These are phyloP conservation scores for Chaetomiaceae sp. DNA, from an alignment of 2,329 filamentous ascomycete genomes.

Conservation along the genomic window DNA sequence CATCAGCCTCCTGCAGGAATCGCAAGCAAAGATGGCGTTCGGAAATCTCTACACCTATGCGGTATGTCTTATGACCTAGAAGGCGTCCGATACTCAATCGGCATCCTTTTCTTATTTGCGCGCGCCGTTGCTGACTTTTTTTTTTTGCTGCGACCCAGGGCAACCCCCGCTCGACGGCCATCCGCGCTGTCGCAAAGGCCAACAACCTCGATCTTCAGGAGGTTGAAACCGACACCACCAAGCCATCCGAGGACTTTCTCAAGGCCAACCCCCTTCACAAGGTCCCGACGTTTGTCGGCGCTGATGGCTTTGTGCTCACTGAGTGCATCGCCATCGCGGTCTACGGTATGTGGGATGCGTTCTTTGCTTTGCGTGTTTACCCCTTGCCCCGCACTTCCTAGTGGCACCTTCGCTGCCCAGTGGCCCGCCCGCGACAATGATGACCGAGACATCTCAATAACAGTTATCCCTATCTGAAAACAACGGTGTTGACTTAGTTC, in stretches of 20 bases:
- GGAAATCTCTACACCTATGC: constrained; percentile 91
- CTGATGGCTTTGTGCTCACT: constrained; percentile 83
- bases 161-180: constrained; percentile 84
- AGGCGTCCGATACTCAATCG: background rate
- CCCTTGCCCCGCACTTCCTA: constrained; percentile 20
- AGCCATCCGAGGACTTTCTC: constrained; percentile 70
- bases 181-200: constrained; percentile 93
- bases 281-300: constrained; percentile 87
- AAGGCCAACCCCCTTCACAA: constrained; percentile 85
- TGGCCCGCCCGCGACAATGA: constrained; percentile 42
- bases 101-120: background rate
- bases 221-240: constrained; percentile 64
- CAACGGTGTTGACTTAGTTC: constrained; percentile 75
- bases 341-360: constrained; percentile 70
- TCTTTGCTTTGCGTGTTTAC: constrained; percentile 28
- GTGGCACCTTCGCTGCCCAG: constrained; percentile 13
- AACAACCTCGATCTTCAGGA: constrained; percentile 91
- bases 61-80: constrained; percentile 48
- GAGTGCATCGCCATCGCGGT: constrained; percentile 95
- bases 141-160: constrained; percentile 54
- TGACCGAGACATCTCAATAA: constrained; percentile 69
- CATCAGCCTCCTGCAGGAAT: constrained; percentile 22
- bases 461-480: constrained; percentile 99
- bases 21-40: constrained; percentile 74
- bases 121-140: constrained; percentile 23